Evolutionary conservation across 257 asterid species (phyloP), one percentile per base, ranked within the genome.

Genomic region (Misopates orontium): DNA sequence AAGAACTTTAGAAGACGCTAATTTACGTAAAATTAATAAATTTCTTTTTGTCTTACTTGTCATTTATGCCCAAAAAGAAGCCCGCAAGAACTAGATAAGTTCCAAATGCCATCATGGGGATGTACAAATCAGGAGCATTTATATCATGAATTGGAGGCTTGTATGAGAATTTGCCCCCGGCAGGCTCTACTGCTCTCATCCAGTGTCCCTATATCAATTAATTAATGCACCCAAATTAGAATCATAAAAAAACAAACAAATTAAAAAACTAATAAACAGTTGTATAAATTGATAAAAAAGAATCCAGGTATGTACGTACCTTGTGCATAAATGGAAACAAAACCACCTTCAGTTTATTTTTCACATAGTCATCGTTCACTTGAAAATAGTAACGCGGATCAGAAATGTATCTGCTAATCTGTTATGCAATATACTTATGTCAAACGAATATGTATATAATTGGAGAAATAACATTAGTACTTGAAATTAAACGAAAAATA

Each of bases 351-450:
- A 82, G 71, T 66, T 82, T 82, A 59, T 82, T 82, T 82, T 65
- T 82, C 79, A 82, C 87, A 42, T 82, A 82, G 20, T 79, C 82
- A 42, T 82, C 87, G 54, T 82, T 82, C 59, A 82, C 84, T 79
- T 82, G 87, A 75, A 82, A 82, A 73, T 82, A 82, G 75, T 82
- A 82, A 66, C 76, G 84, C 44, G 87, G 87, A 44, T 82, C 82
- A 18, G 84, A 82, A 50, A 82, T 76, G 53, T 82, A 82, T 62
- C 84, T 73, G 73, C 82, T 82, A 31, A 82, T 82, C 87, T 82
- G 80, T n/a, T 42, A 25, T 13, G 36, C 6, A 28, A 28, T 28
- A 6, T 6, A 28, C 2, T 28, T 28, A n/a, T 28, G 6, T 28
- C 36, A 28, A 28, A 2, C 6, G 6, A 28, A 28, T 28, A 36